Conservation (phyloP, 768 basidiomycete species). For the Termitomyces eurrhizus region DNA sequence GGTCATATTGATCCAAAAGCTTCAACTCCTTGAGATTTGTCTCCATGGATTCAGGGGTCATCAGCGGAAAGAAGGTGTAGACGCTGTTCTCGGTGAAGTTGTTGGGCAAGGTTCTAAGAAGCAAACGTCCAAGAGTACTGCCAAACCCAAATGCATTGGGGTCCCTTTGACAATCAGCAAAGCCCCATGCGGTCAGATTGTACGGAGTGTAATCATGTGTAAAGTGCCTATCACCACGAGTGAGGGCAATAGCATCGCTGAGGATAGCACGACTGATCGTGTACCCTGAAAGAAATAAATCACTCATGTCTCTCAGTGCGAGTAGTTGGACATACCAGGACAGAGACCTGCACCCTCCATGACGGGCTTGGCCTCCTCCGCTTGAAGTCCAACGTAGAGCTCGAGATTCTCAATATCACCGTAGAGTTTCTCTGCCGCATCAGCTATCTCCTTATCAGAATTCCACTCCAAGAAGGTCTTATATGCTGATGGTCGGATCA, state of each 20-base stretch:
- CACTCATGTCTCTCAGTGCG: background rate
- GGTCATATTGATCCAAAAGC: conserved; percentile 49
- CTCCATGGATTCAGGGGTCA: conserved; percentile 73
- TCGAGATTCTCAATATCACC: conserved; percentile 74
- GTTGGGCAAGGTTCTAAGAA: conserved; percentile 70
- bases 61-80: conserved; percentile 87
- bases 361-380: conserved; percentile 72
- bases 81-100: conserved; percentile 65
- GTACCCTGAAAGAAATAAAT: conserved; percentile 43
- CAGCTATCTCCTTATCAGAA: conserved; percentile 60
- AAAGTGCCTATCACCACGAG: conserved; percentile 80
- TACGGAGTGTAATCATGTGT: conserved; percentile 78
- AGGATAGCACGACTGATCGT: conserved; percentile 85
- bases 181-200: conserved; percentile 84
- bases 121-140: conserved; percentile 67
- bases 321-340: conserved; percentile 48
- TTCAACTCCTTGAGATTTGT: conserved; percentile 52
- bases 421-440: conserved; percentile 74
- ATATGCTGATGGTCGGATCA: conserved; percentile 43
- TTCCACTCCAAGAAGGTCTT: conserved; percentile 80
- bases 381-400: conserved; percentile 77
- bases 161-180: conserved; percentile 77
- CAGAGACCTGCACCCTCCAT: conserved; percentile 81
- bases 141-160: conserved; percentile 70
- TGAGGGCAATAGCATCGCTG: conserved; percentile 81